These are phyloP conservation scores for Aurinia saxatilis DNA, from an alignment of 345 rosid genomes.

Conservation along the genomic window DNA sequence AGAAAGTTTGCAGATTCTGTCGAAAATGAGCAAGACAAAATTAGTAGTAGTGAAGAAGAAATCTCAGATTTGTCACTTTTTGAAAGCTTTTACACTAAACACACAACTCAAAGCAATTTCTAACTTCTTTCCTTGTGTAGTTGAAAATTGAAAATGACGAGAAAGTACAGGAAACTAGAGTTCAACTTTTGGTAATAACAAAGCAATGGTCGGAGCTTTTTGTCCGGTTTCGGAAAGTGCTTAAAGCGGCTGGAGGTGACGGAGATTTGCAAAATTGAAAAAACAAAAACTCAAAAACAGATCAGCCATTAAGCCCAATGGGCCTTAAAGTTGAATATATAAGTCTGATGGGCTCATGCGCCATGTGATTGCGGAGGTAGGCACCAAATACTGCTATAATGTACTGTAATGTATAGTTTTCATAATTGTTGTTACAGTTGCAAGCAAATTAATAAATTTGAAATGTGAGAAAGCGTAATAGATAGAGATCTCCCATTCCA, in stretches of 20 bases:
- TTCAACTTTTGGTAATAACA: background rate
- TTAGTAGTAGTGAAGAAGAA: background rate
- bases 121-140: no score
- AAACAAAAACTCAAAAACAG: background rate
- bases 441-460: background rate
- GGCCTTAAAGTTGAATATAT: background rate
- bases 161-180: background rate
- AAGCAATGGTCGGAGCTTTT: background rate
- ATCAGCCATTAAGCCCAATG: background rate
- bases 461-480: background rate
- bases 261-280: background rate
- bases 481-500: constrained; percentile 12
- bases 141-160: constrained; percentile 6
- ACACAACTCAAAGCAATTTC: background rate
- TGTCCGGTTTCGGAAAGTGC: constrained; percentile 1
- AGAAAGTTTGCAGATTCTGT: background rate
- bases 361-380: background rate
- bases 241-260: constrained; percentile 6
- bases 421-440: background rate
- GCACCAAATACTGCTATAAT: background rate
- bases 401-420: background rate
- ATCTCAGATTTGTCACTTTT: constrained; percentile 16
- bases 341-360: background rate
- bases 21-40: background rate
- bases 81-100: background rate